These are phyloP conservation scores for Hypholoma fasciculare DNA, from an alignment of 768 basidiomycete genomes.

Conservation along the genomic window DNA sequence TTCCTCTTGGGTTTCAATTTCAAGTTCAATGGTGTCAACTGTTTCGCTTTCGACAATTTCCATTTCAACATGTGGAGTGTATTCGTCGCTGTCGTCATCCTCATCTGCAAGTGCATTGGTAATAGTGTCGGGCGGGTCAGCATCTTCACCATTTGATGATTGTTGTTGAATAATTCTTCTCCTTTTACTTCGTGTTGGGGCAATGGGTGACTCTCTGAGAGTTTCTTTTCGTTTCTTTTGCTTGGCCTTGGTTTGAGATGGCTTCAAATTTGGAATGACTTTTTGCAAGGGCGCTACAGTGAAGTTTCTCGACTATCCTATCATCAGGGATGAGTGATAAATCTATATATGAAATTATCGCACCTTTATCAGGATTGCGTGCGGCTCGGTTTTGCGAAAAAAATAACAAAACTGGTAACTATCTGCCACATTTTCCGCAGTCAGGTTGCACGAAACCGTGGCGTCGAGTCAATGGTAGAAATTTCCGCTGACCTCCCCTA, in stretches of 20 bases:
- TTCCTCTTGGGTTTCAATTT: conserved; percentile 63
- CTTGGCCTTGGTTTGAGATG: conserved; percentile 10
- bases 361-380: conserved; percentile 83
- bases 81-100: conserved; percentile 13
- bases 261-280: neutral
- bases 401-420: conserved; percentile 92
- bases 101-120: neutral
- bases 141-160: neutral
- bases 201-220: neutral
- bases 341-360: conserved; percentile 1
- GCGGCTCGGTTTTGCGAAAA: conserved; percentile 77
- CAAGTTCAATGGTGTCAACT: conserved; percentile 26
- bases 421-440: conserved; percentile 42
- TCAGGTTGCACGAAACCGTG: neutral
- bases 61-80: conserved; percentile 5
- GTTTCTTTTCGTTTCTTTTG: conserved; percentile 17
- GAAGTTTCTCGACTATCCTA: conserved; percentile 38
- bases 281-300: conserved; percentile 23
- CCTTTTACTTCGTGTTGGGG: neutral
- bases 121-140: neutral
- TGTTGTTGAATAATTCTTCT: neutral
- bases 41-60: neutral
- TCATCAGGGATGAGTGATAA: neutral
- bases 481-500: conserved; percentile 64
- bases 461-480: conserved; percentile 1